Percentiles rank a stretch among this genome's conserved stretches.
Conservation (phyloP, 129 eudicot species). For the Cynara cardunculus region DNA sequence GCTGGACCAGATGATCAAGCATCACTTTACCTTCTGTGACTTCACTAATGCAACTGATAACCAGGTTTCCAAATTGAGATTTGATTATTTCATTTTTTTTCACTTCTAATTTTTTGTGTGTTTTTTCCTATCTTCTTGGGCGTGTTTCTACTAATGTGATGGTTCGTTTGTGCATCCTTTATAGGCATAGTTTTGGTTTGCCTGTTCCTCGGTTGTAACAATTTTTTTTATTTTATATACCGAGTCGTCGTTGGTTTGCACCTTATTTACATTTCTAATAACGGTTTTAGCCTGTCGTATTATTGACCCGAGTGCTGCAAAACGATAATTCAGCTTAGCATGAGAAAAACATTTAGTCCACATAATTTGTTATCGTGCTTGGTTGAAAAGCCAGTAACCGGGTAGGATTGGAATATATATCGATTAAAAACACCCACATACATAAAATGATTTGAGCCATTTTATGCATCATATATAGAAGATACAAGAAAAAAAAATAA, state of each 20-base stretch:
- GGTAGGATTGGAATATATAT: not conserved
- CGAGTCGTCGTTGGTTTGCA: conserved; percentile 14
- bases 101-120: conserved; percentile 34
- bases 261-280: conserved; percentile 20
- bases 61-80: conserved; percentile 41
- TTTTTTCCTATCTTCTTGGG: conserved; percentile 36
- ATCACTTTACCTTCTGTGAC: conserved; percentile 42
- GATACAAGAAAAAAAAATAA: no score
- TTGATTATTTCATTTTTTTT: conserved; percentile 23
- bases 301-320: not conserved
- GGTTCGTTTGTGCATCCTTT: conserved; percentile 41
- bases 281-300: not conserved
- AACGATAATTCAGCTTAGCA: not conserved
- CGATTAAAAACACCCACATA: no score
- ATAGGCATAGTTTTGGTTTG: conserved; percentile 91
- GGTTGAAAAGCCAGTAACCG: not conserved
- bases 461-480: not conserved
- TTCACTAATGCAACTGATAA: conserved; percentile 46
- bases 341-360: not conserved
- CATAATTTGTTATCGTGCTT: not conserved
- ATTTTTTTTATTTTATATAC: conserved; percentile 10
- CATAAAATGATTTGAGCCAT: no score
- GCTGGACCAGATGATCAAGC: conserved; percentile 97
- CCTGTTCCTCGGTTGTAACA: conserved; percentile 84
- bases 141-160: conserved; percentile 54